Percentiles rank a stretch among this genome's conserved stretches.
Evolutionary conservation across 2,329 filamentous ascomycete genomes (phyloP).

Genomic region (Fusarium sp.): DNA sequence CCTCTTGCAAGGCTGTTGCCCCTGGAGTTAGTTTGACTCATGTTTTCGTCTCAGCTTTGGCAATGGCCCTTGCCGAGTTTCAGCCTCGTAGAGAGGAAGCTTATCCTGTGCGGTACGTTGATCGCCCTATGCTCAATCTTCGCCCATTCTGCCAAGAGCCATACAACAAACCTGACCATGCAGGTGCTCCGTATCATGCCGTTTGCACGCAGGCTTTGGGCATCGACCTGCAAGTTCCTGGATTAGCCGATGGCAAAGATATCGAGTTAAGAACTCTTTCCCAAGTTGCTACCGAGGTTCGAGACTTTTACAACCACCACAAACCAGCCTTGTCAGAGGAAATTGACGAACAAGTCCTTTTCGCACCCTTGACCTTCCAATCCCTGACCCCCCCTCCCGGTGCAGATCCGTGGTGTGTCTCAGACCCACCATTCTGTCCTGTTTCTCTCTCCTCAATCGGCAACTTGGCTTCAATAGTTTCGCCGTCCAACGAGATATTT

Average conservation of each 20-base stretch:
- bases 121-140: slow-evolving; percentile 6
- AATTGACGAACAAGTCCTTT: not conserved
- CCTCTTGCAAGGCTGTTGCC: not conserved
- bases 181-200: not conserved
- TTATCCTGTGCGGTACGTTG: not conserved
- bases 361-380: not conserved
- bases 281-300: not conserved
- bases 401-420: not conserved
- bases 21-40: not conserved
- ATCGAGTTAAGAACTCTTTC: rapidly evolving
- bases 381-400: not conserved
- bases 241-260: rapidly evolving
- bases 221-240: not conserved
- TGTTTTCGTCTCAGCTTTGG: not conserved
- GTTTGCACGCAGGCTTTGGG: not conserved
- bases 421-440: not conserved
- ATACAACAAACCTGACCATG: not conserved
- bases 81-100: not conserved
- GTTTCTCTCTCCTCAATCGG: not conserved
- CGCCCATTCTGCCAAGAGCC: not conserved
- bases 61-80: not conserved
- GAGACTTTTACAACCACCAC: not conserved
- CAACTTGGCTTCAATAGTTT: not conserved
- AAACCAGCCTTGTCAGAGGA: not conserved
- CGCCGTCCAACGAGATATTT: rapidly evolving